Percentiles rank a stretch among this genome's conserved stretches.
Evolutionary conservation across 352 stramenopile species (phyloP).

Genomic region (Pythium oligandrum): DNA sequence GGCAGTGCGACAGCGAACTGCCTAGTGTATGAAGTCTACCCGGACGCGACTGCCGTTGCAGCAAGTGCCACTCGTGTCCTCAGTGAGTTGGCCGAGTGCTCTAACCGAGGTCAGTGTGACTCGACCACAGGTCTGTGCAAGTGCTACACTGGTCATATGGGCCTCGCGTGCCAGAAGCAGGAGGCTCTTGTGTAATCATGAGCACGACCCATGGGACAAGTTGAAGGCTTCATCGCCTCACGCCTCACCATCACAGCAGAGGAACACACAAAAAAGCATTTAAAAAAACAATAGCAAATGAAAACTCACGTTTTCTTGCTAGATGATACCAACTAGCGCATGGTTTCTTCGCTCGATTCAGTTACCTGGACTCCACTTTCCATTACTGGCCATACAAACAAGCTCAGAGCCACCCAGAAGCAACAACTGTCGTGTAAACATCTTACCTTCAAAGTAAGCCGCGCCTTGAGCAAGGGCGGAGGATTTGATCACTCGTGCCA

Average conservation of each 20-base stretch:
- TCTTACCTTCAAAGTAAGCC: slow-evolving; percentile 31
- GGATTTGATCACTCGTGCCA: slow-evolving; percentile 49
- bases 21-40: slow-evolving; percentile 29
- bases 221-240: slow-evolving; percentile 1
- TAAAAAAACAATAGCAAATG: too few species aligned
- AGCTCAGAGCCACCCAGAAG: too few species aligned
- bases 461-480: slow-evolving; percentile 29
- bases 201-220: slow-evolving; percentile 10
- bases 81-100: slow-evolving; percentile 52
- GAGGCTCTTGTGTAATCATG: slow-evolving; percentile 44
- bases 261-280: too few species aligned
- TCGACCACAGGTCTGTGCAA: slow-evolving; percentile 41
- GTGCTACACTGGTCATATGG: slow-evolving; percentile 73
- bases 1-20: slow-evolving; percentile 17
- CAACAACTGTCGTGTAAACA: too few species aligned
- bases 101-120: slow-evolving; percentile 58
- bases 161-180: slow-evolving; percentile 65
- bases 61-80: slow-evolving; percentile 17
- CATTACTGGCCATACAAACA: too few species aligned
- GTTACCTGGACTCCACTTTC: too few species aligned
- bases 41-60: not conserved
- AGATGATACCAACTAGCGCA: too few species aligned
- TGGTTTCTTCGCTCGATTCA: too few species aligned
- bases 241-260: too few species aligned
- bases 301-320: too few species aligned